phyloP scores from a whole-genome alignment of 139 green algal genomes.

The Coelastrella sp. region DNA sequence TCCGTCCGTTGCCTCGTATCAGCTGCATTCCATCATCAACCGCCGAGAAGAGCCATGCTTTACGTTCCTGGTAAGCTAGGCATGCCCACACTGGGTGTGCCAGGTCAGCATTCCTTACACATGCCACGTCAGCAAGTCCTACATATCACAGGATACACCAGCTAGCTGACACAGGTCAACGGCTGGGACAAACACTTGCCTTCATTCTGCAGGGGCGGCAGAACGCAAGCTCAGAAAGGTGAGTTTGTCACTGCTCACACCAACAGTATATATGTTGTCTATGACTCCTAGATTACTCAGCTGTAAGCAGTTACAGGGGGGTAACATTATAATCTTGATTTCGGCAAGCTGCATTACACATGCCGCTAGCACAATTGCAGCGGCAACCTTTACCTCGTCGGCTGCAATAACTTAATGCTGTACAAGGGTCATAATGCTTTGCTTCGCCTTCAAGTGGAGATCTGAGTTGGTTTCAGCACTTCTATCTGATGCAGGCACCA shows the following conservation, averaged over 20 bases:
- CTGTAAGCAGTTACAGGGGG: neutral
- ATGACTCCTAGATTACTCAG: neutral
- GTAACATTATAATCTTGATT: no score
- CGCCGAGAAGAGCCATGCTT: conserved; percentile 50
- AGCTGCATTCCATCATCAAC: conserved; percentile 7
- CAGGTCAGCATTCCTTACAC: neutral
- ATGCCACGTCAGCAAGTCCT: neutral
- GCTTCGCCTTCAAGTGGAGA: no score
- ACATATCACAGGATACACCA: neutral
- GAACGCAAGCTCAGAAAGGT: conserved; percentile 55
- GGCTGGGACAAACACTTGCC: neutral
- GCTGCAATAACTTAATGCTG: no score
- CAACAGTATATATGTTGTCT: neutral
- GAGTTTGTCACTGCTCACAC: neutral
- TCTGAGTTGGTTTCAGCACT: no score
- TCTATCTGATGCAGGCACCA: no score
- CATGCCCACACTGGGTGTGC: neutral
- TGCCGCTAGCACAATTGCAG: no score
- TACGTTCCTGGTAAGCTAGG: conserved; percentile 52
- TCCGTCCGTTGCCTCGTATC: neutral
- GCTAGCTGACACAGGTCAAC: no score
- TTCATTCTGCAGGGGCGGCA: conserved; percentile 29
- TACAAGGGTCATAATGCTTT: no score
- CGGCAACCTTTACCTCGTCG: no score
- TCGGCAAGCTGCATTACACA: no score